Evolutionary conservation across 2,329 filamentous ascomycete species (phyloP), one percentile per base, ranked within the genome.

Genomic region (Chalaropsis ovoidea): DNA sequence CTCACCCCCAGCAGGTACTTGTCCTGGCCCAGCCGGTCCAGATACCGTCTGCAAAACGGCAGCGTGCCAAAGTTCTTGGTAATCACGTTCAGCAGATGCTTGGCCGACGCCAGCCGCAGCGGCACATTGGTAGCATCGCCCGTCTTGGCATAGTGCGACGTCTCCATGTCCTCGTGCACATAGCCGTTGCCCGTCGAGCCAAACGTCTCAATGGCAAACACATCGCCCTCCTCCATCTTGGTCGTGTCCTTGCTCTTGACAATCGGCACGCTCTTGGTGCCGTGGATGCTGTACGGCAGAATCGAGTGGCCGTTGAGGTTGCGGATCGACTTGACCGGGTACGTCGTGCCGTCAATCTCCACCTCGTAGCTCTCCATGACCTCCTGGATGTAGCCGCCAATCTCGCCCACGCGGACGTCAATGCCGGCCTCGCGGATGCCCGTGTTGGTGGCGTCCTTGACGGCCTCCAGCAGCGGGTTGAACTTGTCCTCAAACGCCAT

Each of bases 41-140:
- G 79, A 72, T 94, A 95, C 70, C 90, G 83, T 69, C 90, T 81
- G 75, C 88, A 94, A 75, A 89, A 95, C 1, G 89, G 89, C 69
- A 95, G 76, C 0, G 89, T 94, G 68, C 89, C 88, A 73, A 95
- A 95, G 75, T 94, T 94, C 80, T 93, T 93, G 75, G 87, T 90
- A 76, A 95, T 95, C 31, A 89, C 86, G 71, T 83, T 91, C 70
- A 94, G 78, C 63, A 95, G 78, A 61, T 84, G 86, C 77, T 89
- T 90, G 52, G 90, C 90, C 52, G 88, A 92, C 10, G 85, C 82
- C 61, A 92, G 77, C 64, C 87, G 82, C 65, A 93, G 77, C 65
- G 72, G 67, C 24, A 71, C 69, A 65, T 71, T 86, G 63, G 86
- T 81, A 5, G 87, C 84, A 74, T 93, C 86, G 39, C 78, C 75